phyloP scores from a whole-genome alignment of 768 basidiomycete genomes.

The Lentinula guzmanii region DNA sequence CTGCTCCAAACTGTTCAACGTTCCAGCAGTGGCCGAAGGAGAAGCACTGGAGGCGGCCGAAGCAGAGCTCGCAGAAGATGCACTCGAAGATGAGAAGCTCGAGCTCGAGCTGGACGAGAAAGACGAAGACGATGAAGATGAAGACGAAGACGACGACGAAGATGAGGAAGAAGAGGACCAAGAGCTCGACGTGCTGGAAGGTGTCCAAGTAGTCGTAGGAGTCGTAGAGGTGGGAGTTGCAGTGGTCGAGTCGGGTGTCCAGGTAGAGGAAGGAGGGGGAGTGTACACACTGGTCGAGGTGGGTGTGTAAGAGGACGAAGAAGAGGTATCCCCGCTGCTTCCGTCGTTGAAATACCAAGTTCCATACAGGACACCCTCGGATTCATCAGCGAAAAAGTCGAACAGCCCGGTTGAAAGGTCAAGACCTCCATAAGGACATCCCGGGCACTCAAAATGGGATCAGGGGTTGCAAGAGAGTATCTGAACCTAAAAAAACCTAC shows the following conservation, averaged over 20 bases:
- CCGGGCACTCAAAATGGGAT: constrained; percentile 46
- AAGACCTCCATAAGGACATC: constrained; percentile 54
- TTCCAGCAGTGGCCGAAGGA: constrained; percentile 1
- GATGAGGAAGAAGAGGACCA: background rate
- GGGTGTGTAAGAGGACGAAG: constrained; percentile 13
- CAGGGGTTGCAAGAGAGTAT: background rate
- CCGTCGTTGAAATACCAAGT: constrained; percentile 36
- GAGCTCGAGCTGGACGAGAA: constrained; percentile 2
- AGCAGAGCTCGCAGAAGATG: background rate
- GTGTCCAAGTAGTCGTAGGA: constrained; percentile 1
- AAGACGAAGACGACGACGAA: background rate
- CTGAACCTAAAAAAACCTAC: constrained; percentile 25
- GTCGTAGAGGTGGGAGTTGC: constrained; percentile 11
- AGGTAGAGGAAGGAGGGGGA: constrained; percentile 7
- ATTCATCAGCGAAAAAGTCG: constrained; percentile 36
- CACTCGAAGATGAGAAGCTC: background rate
- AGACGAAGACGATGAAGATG: background rate
- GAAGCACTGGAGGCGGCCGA: constrained; percentile 2
- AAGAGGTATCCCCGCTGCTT: constrained; percentile 16
- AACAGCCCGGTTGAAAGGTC: constrained; percentile 59
- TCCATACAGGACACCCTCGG: constrained; percentile 42
- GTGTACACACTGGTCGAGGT: constrained; percentile 12
- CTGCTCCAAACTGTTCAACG: constrained; percentile 3
- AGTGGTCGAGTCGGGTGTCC: constrained; percentile 16
- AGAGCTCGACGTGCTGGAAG: background rate